Evolutionary conservation across 2,329 filamentous ascomycete species (phyloP), one percentile per base, ranked within the genome.

Genomic region (Fusarium lyarnte): DNA sequence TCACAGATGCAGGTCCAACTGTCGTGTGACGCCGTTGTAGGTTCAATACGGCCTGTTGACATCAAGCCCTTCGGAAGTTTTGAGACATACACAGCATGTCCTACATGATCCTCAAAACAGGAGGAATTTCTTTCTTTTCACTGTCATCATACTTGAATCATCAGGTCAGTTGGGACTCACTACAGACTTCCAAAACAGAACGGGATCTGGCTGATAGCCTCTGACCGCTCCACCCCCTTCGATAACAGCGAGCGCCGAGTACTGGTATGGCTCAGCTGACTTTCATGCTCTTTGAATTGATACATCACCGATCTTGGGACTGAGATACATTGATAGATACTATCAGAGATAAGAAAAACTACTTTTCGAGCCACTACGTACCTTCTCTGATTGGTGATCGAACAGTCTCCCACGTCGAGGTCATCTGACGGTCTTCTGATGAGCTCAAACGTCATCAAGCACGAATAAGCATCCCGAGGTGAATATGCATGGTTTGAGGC

Each of bases 1-100:
- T 47, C 47, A 58, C 45, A 63, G 33, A 72, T 55, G 70, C 70
- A 73, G 71, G 70, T 74, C 58, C 70, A 69, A 45, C 70, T 65
- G 70, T 43, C 39, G 71, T 74, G 58, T 38, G 39, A 74, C 70
- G 23, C 39, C 55, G 67, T 73, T 74, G 63, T 53, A 64, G 41
- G 27, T 49, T 58, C 46, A 65, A 52, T 58, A 57, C 63, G 58
- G 52, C 58, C 41, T 54, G 25, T 64, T 42, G 29, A 68, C 39
- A 58, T 71, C 45, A 57, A 52, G 43, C 27, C 67, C 43, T 47
- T 74, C 70, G 70, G 62, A 57, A 73, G 55, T 42, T 74, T 62
- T 47, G 38, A 69, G 63, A 68, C 70, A 71, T 58, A 43, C 46
- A 57, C 33, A 54, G 29, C 54, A 45, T 61, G 57, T 74, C 62